phyloP scores from a whole-genome alignment of 352 stramenopile species.

The Elongisporangium prolatum region DNA sequence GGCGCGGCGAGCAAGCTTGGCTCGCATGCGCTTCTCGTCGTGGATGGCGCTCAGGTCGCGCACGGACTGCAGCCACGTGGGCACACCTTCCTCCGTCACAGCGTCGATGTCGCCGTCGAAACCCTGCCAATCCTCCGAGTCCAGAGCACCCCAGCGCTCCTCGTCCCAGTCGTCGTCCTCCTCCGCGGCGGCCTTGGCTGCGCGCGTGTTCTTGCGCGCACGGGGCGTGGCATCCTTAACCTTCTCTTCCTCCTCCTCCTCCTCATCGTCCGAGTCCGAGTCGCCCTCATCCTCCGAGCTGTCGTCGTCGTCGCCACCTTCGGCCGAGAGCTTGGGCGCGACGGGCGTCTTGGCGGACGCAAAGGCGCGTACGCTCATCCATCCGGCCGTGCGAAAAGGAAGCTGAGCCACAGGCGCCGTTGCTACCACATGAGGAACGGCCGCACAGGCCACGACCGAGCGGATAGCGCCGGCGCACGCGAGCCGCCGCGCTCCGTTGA shows the following conservation, averaged over 20 bases:
- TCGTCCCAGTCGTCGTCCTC: constrained; percentile 62
- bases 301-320: background rate
- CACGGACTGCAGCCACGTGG: constrained; percentile 78
- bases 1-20: constrained; percentile 56
- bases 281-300: constrained; percentile 10
- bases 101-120: constrained; percentile 78
- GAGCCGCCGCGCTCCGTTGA: constrained; percentile 22
- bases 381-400: background rate
- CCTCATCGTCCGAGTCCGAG: constrained; percentile 30
- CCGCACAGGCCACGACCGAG: constrained; percentile 12
- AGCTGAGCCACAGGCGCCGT: constrained; percentile 8
- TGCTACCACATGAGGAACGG: constrained; percentile 6
- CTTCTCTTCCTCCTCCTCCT: constrained; percentile 19
- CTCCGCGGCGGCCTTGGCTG: constrained; percentile 15
- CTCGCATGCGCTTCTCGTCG: constrained; percentile 59
- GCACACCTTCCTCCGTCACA: constrained; percentile 70
- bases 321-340: constrained; percentile 19
- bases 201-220: constrained; percentile 6
- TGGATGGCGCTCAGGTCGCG: constrained; percentile 63
- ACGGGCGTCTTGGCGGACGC: constrained; percentile 15
- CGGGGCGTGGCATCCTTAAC: constrained; percentile 13
- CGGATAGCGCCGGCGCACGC: constrained; percentile 23
- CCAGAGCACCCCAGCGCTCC: constrained; percentile 51
- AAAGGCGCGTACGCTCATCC: constrained; percentile 4
- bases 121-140: constrained; percentile 74